Conservation (phyloP, 352 stramenopile genomes). For the Blastocystis sp. region DNA sequence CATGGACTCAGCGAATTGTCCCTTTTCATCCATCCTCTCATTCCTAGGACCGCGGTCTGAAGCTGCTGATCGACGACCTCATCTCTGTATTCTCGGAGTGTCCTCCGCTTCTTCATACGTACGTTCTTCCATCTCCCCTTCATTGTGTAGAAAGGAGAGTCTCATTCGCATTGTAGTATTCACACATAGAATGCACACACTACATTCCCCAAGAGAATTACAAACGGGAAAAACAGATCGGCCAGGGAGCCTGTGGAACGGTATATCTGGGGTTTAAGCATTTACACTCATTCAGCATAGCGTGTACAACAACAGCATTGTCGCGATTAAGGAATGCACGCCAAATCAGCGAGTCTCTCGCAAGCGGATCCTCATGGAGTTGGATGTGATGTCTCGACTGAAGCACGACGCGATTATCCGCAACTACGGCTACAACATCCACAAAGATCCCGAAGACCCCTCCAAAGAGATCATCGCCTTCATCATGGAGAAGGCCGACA, state of each 20-base stretch:
- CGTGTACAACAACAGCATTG: neutral
- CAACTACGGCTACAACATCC: constrained; percentile 33
- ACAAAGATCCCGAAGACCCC: neutral
- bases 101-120: constrained; percentile 38
- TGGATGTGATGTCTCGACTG: constrained; percentile 7
- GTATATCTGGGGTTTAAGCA: constrained; percentile 27
- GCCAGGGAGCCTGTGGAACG: neutral
- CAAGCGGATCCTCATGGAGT: neutral
- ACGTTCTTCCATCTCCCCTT: neutral
- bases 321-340: constrained; percentile 46
- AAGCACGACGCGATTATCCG: neutral
- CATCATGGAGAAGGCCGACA: constrained; percentile 14
- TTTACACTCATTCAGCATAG: neutral
- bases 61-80: neutral
- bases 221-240: neutral
- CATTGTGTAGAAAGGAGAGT: constrained; percentile 25
- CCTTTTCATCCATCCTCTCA: neutral
- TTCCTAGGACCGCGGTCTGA: neutral
- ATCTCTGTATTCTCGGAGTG: neutral
- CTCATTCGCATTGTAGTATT: neutral
- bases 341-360: neutral
- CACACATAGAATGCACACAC: constrained; percentile 2
- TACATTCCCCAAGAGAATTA: neutral
- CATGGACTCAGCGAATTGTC: neutral
- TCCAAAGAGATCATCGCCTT: neutral